Evolutionary conservation across 768 basidiomycete species (phyloP).

Genomic region (Tricholoma flavovirens): DNA sequence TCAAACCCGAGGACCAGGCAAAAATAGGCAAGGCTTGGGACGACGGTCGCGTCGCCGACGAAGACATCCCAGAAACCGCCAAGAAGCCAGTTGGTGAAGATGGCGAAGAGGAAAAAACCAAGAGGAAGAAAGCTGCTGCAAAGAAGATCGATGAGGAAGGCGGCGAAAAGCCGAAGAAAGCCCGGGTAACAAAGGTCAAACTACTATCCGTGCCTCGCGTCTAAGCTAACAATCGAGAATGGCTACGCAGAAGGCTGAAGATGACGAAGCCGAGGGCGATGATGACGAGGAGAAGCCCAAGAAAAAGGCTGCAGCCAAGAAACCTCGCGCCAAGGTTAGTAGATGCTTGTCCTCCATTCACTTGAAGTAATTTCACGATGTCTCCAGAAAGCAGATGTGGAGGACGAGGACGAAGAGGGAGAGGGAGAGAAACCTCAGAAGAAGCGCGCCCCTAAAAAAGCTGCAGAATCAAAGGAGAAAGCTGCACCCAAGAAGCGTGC

Average conservation of each 20-base stretch:
- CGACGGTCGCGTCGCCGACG: slow-evolving; percentile 72
- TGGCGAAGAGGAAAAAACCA: slow-evolving; percentile 21
- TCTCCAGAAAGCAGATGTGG: slow-evolving; percentile 24
- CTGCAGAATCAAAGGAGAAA: slow-evolving; percentile 21
- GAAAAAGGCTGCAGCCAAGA: slow-evolving; percentile 40
- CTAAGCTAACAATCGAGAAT: neutral
- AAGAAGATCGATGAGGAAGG: slow-evolving; percentile 17
- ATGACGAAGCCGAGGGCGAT: slow-evolving; percentile 25
- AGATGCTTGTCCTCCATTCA: slow-evolving; percentile 1
- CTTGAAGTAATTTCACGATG: neutral
- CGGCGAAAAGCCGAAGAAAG: slow-evolving; percentile 19
- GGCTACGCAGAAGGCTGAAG: slow-evolving; percentile 18
- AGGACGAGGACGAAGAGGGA: slow-evolving; percentile 24
- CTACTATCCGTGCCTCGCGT: neutral
- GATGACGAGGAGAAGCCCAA: slow-evolving; percentile 50
- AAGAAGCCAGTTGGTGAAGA: slow-evolving; percentile 38
- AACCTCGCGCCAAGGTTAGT: slow-evolving; percentile 25
- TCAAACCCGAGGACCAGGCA: slow-evolving; percentile 62
- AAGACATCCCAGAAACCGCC: slow-evolving; percentile 75
- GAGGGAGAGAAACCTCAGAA: slow-evolving; percentile 33
- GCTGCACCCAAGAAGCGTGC: slow-evolving; percentile 45
- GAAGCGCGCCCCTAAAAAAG: slow-evolving; percentile 43
- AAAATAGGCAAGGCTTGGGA: slow-evolving; percentile 70
- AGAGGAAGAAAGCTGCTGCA: slow-evolving; percentile 30
- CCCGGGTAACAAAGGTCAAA: slow-evolving; percentile 10